phyloP scores from a whole-genome alignment of 2,329 filamentous ascomycete species.

The Ceratocystiopsis sp. region DNA sequence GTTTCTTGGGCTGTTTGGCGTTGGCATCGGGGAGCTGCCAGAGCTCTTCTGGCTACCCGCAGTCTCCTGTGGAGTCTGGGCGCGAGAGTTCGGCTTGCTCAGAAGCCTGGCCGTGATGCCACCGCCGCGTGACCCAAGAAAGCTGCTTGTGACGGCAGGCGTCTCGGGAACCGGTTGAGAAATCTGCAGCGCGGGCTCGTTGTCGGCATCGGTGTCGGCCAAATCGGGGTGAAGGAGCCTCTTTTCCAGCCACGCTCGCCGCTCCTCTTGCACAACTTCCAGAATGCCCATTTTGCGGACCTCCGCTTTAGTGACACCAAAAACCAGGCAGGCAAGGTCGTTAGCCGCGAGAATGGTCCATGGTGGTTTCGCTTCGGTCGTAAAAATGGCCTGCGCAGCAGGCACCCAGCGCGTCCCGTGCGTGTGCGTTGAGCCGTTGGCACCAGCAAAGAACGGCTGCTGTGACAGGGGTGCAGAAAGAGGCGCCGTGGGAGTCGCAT shows the following conservation, averaged over 20 bases:
- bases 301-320: slow-evolving; percentile 94
- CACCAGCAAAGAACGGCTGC: slow-evolving; percentile 26
- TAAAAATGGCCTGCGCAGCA: slow-evolving; percentile 90
- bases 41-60: too few relatives aligned
- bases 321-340: slow-evolving; percentile 90
- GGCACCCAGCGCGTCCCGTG: slow-evolving; percentile 84
- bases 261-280: slow-evolving; percentile 82
- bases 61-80: slow-evolving; percentile 24
- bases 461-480: not conserved
- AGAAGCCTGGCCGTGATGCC: slow-evolving; percentile 80
- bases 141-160: slow-evolving; percentile 24
- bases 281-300: slow-evolving; percentile 88
- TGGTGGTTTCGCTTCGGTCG: slow-evolving; percentile 74
- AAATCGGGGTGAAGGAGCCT: slow-evolving; percentile 54
- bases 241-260: slow-evolving; percentile 73
- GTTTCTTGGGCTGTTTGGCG: too few relatives aligned
- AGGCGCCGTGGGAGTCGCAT: not conserved
- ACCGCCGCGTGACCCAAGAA: slow-evolving; percentile 52
- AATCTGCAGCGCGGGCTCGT: slow-evolving; percentile 19
- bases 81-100: slow-evolving; percentile 56
- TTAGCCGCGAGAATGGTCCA: slow-evolving; percentile 97
- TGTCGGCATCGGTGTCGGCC: slow-evolving; percentile 24
- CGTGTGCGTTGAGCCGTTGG: slow-evolving; percentile 47
- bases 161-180: slow-evolving; percentile 17
- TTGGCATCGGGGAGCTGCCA: too few relatives aligned